Conservation (phyloP, 768 basidiomycete species). For the Krasilnikovozyma curviuscula region DNA sequence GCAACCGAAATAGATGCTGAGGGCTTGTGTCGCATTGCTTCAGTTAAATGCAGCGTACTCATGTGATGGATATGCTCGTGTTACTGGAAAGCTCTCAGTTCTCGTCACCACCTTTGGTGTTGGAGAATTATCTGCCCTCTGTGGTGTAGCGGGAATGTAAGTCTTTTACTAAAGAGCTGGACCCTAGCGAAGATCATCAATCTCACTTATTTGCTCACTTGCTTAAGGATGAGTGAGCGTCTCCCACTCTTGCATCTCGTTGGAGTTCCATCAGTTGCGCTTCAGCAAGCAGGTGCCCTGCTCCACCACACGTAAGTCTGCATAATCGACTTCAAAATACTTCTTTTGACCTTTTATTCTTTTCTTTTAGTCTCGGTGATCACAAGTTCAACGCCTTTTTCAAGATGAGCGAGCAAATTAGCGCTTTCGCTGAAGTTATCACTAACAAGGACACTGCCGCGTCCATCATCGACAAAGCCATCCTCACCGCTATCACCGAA, state of each 20-base stretch:
- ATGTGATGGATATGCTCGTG: constrained; percentile 78
- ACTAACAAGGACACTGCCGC: constrained; percentile 38
- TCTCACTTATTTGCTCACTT: background rate
- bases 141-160: constrained; percentile 27
- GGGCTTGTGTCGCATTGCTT: constrained; percentile 34
- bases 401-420: constrained; percentile 55
- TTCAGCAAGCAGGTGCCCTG: constrained; percentile 36
- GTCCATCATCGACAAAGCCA: constrained; percentile 54
- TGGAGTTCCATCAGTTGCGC: constrained; percentile 53
- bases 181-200: background rate
- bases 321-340: constrained; percentile 35
- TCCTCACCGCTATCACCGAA: constrained; percentile 33
- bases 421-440: constrained; percentile 46
- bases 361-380: background rate
- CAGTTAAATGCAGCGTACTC: constrained; percentile 79
- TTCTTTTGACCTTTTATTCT: constrained; percentile 42
- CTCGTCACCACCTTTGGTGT: constrained; percentile 74
- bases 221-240: constrained; percentile 48
- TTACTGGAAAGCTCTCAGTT: constrained; percentile 43
- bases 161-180: background rate
- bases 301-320: too few relatives aligned
- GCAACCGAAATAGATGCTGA: background rate
- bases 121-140: constrained; percentile 70
- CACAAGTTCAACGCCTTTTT: constrained; percentile 50
- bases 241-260: constrained; percentile 78